Base-by-base conservation (phyloP, 163 green algal species). In the Coccomyxa subellipsoidea region DNA sequence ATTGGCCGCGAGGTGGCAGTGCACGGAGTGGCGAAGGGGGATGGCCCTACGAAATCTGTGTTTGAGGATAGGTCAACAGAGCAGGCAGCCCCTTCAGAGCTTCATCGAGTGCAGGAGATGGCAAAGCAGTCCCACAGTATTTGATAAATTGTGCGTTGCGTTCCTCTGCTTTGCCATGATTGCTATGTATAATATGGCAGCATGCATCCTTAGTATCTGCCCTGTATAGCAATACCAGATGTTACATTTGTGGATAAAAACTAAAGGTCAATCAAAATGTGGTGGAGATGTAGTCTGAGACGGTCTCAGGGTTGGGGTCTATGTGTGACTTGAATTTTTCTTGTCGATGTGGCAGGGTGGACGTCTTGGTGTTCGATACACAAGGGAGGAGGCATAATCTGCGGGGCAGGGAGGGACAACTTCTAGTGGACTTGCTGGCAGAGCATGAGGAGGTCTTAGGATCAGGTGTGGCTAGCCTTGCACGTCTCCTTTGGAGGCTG, bases 351-450 rank as follows among this genome's bases (percentile, higher is more conserved):
- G 47, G 34, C 86, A 90, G 86, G 40, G 76, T 90, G 9, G 80
- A 89, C 53, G 25, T 90, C 4, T 87, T 85, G 25, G 75, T 90
- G 34, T 79, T 90, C 8, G 87, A 89, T 34, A 36, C 31, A 23
- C 29, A 66, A 32, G 87, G 87, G 4, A 54, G 79, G 53, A 81
- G 87, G 36, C 83, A 88, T 59, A 34, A 78, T 0, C 38, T 90
- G 18, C 73, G 85, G 0, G 87, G 82, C 21, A 47, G 83, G 31
- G 77, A 85, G 38, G 87, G 87, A 7, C 84, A 89, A 54, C 83
- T 54, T 6, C 35, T 90, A 10, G 85, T 86, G 35, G 83, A 89
- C 12, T 47, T 90, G 54, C 38, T 90, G 69, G 34, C 80, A 59
- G 81, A 83, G 4, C 76, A 90, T 77, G 76, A 81, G 31, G 84